Evolutionary conservation across 108 stramenopile species (phyloP).

Genomic region (Stephanodiscus minutulus): DNA sequence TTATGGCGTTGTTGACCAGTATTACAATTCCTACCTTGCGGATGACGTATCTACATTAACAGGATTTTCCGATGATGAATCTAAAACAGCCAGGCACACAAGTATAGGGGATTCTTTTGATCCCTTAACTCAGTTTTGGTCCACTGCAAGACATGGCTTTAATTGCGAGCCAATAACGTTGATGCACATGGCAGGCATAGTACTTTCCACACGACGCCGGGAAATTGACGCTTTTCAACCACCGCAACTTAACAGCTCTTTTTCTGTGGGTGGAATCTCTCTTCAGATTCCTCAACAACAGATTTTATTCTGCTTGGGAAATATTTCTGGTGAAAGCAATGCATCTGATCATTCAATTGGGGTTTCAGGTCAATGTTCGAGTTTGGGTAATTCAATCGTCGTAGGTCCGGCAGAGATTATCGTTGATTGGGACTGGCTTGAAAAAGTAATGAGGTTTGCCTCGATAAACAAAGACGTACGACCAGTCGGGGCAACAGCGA

Average conservation of each 20-base stretch:
- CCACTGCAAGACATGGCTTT: slow-evolving; percentile 10
- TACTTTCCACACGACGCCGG: background rate
- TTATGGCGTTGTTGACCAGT: slow-evolving; percentile 2
- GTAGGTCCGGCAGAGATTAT: slow-evolving; percentile 10
- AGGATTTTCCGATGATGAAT: slow-evolving; percentile 44
- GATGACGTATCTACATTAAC: slow-evolving; percentile 45
- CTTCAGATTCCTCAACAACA: slow-evolving; percentile 5
- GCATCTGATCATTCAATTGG: slow-evolving; percentile 1
- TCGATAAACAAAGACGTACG: background rate
- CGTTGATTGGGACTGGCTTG: slow-evolving; percentile 22
- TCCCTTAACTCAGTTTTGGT: slow-evolving; percentile 36
- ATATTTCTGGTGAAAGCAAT: background rate
- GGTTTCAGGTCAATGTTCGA: slow-evolving; percentile 4
- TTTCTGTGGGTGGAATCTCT: slow-evolving; percentile 20
- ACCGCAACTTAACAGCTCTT: background rate
- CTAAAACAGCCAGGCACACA: slow-evolving; percentile 5
- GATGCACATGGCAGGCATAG: slow-evolving; percentile 30
- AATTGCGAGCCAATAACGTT: slow-evolving; percentile 30
- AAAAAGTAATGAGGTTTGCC: slow-evolving; percentile 12
- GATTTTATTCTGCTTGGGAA: background rate
- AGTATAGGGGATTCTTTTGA: slow-evolving; percentile 22
- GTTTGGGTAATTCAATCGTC: background rate
- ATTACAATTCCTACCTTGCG: slow-evolving; percentile 3
- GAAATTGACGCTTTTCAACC: slow-evolving; percentile 11
- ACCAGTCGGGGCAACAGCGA: background rate